These are phyloP conservation scores for Echium plantagineum DNA, from an alignment of 257 asterid species.

Conservation along the genomic window DNA sequence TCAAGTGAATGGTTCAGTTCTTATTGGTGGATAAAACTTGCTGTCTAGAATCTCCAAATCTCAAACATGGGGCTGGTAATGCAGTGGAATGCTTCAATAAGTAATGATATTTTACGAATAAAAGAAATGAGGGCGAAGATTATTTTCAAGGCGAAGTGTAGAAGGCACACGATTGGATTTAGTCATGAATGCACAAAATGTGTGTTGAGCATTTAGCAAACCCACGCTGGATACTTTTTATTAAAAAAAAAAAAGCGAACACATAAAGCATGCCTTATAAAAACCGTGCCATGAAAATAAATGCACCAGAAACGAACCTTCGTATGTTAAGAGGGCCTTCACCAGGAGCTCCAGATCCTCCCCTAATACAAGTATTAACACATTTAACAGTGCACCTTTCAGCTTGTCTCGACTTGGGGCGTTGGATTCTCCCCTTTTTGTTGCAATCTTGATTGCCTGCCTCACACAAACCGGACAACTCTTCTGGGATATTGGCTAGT, in stretches of 20 bases:
- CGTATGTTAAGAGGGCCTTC: conserved; percentile 85
- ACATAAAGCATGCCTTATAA: too few relatives aligned
- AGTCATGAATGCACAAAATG: too few relatives aligned
- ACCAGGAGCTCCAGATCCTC: conserved; percentile 84
- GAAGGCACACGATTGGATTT: too few relatives aligned
- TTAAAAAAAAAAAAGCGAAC: too few relatives aligned
- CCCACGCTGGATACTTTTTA: too few relatives aligned
- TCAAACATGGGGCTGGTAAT: neutral
- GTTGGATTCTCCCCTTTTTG: conserved; percentile 49
- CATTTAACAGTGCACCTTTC: conserved; percentile 75
- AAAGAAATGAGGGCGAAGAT: too few relatives aligned
- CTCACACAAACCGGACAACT: conserved; percentile 48
- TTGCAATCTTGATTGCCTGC: conserved; percentile 42
- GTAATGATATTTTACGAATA: too few relatives aligned
- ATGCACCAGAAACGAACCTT: conserved; percentile 40
- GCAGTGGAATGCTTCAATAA: neutral
- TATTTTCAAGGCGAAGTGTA: too few relatives aligned
- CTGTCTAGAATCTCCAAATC: neutral
- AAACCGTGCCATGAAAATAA: too few relatives aligned
- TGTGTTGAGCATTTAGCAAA: too few relatives aligned
- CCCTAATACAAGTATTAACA: conserved; percentile 60
- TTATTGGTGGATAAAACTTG: too few relatives aligned
- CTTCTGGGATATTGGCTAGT: conserved; percentile 64
- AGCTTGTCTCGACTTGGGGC: conserved; percentile 76
- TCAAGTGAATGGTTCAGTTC: too few relatives aligned